A percentile compares a stretch with the other conserved stretches of the same genome.
phyloP scores from a whole-genome alignment of 257 asterid species.

The Petunia secreta region DNA sequence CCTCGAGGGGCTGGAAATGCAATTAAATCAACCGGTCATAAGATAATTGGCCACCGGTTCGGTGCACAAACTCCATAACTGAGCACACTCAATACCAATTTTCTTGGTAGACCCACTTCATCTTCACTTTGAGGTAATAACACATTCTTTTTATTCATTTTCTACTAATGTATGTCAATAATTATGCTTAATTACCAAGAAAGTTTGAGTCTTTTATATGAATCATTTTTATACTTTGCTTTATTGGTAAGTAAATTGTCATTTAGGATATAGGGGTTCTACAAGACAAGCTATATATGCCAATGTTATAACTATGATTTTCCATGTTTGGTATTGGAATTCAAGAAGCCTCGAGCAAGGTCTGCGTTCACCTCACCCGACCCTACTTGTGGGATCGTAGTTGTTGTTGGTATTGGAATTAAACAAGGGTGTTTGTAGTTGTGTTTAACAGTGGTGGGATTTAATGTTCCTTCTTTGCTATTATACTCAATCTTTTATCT shows the following conservation, averaged over 20 bases:
- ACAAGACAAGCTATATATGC: not conserved
- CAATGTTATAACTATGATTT: not conserved
- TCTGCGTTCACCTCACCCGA: too few relatives aligned
- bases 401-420: too few relatives aligned
- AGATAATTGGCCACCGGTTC: not conserved
- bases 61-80: not conserved
- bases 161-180: not conserved
- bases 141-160: not conserved
- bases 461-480: not conserved
- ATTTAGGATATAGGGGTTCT: not conserved
- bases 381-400: too few relatives aligned
- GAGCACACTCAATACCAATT: not conserved
- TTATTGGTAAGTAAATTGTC: too few relatives aligned
- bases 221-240: not conserved
- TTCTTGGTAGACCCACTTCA: too few relatives aligned
- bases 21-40: not conserved
- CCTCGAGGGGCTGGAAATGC: too few relatives aligned
- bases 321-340: not conserved
- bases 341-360: too few relatives aligned
- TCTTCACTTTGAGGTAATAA: slow-evolving; percentile 13
- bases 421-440: not conserved
- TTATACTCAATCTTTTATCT: not conserved
- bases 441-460: not conserved
- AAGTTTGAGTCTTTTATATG: not conserved
- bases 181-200: not conserved